These are phyloP conservation scores for Phytophthora pisi DNA, from an alignment of 352 stramenopile species.

Conservation along the genomic window DNA sequence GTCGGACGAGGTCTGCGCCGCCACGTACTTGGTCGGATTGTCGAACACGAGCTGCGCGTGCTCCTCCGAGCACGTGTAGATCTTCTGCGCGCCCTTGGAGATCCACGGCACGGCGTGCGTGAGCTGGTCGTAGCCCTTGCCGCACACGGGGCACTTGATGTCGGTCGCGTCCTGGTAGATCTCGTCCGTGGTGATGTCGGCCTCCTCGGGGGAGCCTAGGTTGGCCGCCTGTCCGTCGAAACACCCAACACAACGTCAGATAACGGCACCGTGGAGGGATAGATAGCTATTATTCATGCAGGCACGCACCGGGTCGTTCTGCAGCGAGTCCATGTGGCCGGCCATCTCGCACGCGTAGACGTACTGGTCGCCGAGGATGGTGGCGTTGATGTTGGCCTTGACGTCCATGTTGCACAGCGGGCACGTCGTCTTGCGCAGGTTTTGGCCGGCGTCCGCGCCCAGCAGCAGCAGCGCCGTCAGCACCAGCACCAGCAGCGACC, in stretches of 20 bases:
- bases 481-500: slow-evolving; percentile 31
- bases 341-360: slow-evolving; percentile 88
- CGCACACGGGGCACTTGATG: slow-evolving; percentile 69
- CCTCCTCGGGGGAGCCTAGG: slow-evolving; percentile 44
- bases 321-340: slow-evolving; percentile 76
- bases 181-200: slow-evolving; percentile 66
- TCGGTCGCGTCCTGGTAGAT: slow-evolving; percentile 70
- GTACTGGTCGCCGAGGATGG: slow-evolving; percentile 72
- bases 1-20: slow-evolving; percentile 27
- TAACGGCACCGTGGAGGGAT: no score
- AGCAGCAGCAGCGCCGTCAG: slow-evolving; percentile 22
- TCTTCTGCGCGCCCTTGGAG: slow-evolving; percentile 70
- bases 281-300: not conserved
- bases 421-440: slow-evolving; percentile 61
- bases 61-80: slow-evolving; percentile 74
- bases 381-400: slow-evolving; percentile 60
- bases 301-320: slow-evolving; percentile 68
- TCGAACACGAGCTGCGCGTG: slow-evolving; percentile 59
- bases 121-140: slow-evolving; percentile 62
- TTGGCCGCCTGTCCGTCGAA: slow-evolving; percentile 33
- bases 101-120: slow-evolving; percentile 82
- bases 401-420: slow-evolving; percentile 68
- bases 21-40: slow-evolving; percentile 57
- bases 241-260: not conserved
- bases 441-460: slow-evolving; percentile 42